A percentile compares a stretch with the other conserved stretches of the same genome.
Evolutionary conservation across 1,284 basidiomycete genomes (phyloP).

Genomic region (Trametes polyzona): DNA sequence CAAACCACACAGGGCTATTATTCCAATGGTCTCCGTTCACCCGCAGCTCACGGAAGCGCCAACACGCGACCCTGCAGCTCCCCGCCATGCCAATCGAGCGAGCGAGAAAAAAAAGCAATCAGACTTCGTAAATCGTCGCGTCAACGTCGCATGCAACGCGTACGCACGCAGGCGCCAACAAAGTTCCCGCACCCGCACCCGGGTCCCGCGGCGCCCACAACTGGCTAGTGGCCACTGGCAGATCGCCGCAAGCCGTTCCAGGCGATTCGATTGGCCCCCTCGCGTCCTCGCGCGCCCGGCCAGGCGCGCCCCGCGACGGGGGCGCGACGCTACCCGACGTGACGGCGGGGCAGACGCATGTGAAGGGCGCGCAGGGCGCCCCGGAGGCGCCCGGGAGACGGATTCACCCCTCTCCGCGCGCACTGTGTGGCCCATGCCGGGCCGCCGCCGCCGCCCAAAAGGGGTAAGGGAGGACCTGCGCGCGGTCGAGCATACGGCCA

Average conservation of each 20-base stretch:
- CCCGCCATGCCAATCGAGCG: no score
- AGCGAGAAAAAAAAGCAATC: no score
- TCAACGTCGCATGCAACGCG: no score
- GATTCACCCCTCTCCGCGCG: constrained; percentile 7
- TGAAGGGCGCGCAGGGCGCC: constrained; percentile 17
- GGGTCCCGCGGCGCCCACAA: constrained; percentile 1
- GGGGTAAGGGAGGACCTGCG: no score
- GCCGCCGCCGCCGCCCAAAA: neutral
- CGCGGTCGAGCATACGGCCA: neutral
- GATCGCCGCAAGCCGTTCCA: constrained; percentile 4
- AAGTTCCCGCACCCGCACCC: neutral
- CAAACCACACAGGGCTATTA: neutral
- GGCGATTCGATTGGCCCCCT: constrained; percentile 8
- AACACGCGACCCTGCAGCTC: no score
- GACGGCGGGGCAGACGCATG: constrained; percentile 13
- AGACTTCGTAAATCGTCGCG: no score
- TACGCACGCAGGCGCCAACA: neutral
- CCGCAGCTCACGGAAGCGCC: no score
- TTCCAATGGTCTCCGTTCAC: neutral
- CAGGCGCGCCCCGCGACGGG: neutral
- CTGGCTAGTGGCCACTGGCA: no score
- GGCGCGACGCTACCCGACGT: constrained; percentile 15
- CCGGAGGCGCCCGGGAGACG: constrained; percentile 2
- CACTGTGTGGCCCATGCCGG: neutral
- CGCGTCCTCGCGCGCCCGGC: neutral